Evolutionary conservation across 2,329 filamentous ascomycete species (phyloP).

Genomic region (Alternaria gansuensis): DNA sequence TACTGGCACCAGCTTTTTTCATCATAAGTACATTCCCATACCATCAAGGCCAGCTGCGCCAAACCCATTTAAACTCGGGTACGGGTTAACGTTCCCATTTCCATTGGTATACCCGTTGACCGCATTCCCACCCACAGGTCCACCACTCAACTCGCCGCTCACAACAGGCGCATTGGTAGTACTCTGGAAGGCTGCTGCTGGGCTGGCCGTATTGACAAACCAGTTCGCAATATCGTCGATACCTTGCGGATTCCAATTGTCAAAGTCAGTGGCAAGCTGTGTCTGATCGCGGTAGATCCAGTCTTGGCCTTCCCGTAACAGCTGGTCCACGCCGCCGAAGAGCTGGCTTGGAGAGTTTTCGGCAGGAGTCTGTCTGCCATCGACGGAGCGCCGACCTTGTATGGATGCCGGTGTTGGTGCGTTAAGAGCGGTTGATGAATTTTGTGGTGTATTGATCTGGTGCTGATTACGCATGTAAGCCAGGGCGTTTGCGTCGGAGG

Average conservation of each 20-base stretch:
- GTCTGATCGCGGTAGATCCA: conserved; percentile 70
- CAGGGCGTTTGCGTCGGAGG: conserved; percentile 42
- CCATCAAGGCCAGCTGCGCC: conserved; percentile 18
- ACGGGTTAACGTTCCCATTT: conserved; percentile 15
- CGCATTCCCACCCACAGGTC: conserved; percentile 25
- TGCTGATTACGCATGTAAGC: conserved; percentile 47
- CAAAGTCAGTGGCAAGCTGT: conserved; percentile 68
- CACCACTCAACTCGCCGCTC: conserved; percentile 29
- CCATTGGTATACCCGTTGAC: conserved; percentile 24
- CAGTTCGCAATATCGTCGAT: conserved; percentile 46
- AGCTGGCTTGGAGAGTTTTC: conserved; percentile 60
- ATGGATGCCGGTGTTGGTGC: conserved; percentile 38
- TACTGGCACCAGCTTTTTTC: conserved; percentile 40
- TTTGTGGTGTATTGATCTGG: conserved; percentile 31
- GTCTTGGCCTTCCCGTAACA: conserved; percentile 70
- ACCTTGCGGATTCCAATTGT: conserved; percentile 62
- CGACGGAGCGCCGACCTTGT: conserved; percentile 39
- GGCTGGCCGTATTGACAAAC: conserved; percentile 37
- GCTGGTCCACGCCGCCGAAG: conserved; percentile 67
- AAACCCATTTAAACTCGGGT: conserved; percentile 14
- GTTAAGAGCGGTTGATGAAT: conserved; percentile 23
- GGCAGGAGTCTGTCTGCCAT: conserved; percentile 35
- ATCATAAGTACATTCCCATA: conserved; percentile 35
- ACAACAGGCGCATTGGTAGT: conserved; percentile 3
- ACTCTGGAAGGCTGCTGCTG: conserved; percentile 18